A percentile compares a stretch with the other conserved stretches of the same genome.
phyloP scores from a whole-genome alignment of 768 basidiomycete species.

The Boletellus emodensis region DNA sequence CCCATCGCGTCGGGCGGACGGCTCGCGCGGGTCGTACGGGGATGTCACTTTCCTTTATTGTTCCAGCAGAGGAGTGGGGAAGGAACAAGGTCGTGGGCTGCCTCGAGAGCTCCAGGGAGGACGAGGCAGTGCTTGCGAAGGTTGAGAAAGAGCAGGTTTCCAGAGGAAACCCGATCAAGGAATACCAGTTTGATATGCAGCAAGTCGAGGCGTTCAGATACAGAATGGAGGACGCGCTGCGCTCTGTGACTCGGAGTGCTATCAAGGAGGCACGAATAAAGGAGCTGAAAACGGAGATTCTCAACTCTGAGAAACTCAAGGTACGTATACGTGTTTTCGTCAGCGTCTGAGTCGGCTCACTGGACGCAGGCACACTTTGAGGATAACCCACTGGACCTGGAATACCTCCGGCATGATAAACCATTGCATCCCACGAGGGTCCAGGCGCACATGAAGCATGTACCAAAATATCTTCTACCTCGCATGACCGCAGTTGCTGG shows the following conservation, averaged over 20 bases:
- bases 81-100: conserved; percentile 71
- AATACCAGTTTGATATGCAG: conserved; percentile 92
- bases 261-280: conserved; percentile 91
- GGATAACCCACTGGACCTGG: conserved; percentile 91
- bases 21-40: conserved; percentile 94
- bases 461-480: conserved; percentile 90
- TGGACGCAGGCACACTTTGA: conserved; percentile 86
- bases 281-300: conserved; percentile 87
- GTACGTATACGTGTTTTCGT: conserved; percentile 38
- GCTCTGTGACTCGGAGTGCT: conserved; percentile 80
- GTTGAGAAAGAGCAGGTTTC: conserved; percentile 75
- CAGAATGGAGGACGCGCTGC: conserved; percentile 93
- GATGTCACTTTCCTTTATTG: conserved; percentile 86
- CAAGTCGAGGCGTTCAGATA: conserved; percentile 98
- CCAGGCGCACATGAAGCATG: conserved; percentile 93
- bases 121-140: conserved; percentile 60
- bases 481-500: conserved; percentile 52
- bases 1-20: conserved; percentile 93
- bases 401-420: conserved; percentile 91
- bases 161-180: conserved; percentile 57
- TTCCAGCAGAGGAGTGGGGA: conserved; percentile 64
- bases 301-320: conserved; percentile 96
- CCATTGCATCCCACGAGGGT: conserved; percentile 86
- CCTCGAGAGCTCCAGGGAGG: conserved; percentile 64
- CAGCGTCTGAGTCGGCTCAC: background rate